Evolutionary conservation across 1,139 yeast species (phyloP), one percentile per base, ranked within the genome.

Genomic region (Yamadazyma triangularis): DNA sequence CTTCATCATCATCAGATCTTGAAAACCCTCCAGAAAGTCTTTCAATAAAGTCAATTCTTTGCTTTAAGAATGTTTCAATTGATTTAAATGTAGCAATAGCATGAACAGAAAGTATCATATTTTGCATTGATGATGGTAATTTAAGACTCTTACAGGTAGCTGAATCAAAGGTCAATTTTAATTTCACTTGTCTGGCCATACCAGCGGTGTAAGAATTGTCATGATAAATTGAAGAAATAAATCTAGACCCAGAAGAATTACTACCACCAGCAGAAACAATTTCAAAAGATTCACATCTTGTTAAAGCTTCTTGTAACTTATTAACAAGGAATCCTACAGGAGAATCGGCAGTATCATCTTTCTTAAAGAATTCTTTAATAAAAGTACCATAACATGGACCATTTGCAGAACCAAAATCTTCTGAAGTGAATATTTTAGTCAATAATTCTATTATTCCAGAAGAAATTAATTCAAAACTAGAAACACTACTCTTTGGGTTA

Each of bases 1-100:
- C 33, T 11, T 40, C 35, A 4, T 34, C 28, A 21, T 18, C 27
- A n/a, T n/a, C n/a, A n/a, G n/a, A n/a, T n/a, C n/a, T n/a, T n/a
- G n/a, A n/a, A n/a, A n/a, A n/a, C n/a, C n/a, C n/a, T 2, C 41
- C 48, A 20, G 38, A 27, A 10, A 56, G 25, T 15, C 45, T 50
- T 12, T 53, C 59, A 15, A 57, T 30, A 23, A 61, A 46, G 19
- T 42, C 43, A 11, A 61, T 42, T 32, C 65, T 47, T 30, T 54
- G 65, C 26, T 52, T 73, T 39, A 81, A 57, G 47, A 85, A 87
- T 2, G 77, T 72, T 31, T 77, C 80, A 24, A 89, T 68, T 1
- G 89, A 76, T 36, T 72, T 74, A 50, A 87, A 81, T 0, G 96
- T 83, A 0, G 96, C 95, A 45, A 88, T 80, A 0, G 95, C 95